phyloP scores from a whole-genome alignment of 1,284 basidiomycete genomes.

The Ganoderma multipileum region DNA sequence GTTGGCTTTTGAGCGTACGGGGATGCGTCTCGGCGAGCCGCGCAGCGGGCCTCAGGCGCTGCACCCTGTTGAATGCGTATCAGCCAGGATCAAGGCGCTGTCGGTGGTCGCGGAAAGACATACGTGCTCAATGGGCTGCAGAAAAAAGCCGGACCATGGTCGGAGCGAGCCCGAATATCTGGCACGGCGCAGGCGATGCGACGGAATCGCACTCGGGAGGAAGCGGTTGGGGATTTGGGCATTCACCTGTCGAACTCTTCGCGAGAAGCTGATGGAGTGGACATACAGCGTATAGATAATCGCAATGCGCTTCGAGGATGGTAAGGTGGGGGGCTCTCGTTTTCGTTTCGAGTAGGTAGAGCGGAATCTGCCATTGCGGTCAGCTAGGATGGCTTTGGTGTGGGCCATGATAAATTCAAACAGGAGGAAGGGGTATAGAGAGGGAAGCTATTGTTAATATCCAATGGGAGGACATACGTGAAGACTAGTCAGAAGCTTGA shows the following conservation, averaged over 20 bases:
- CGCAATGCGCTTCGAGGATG: not conserved
- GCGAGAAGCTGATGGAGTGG: not conserved
- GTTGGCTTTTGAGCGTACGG: not conserved
- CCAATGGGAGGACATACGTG: not conserved
- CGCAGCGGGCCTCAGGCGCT: not conserved
- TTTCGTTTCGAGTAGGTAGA: not conserved
- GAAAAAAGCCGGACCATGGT: not conserved
- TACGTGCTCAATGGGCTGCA: not conserved
- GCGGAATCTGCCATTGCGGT: not conserved
- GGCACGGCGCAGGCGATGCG: conserved; percentile 1
- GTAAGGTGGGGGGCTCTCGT: not conserved
- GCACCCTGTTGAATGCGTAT: not conserved
- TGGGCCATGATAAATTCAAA: not conserved
- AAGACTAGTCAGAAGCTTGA: not conserved
- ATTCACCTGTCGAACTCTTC: not conserved
- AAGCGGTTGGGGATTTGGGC: not conserved
- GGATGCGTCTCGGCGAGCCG: not conserved
- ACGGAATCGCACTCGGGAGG: conserved; percentile 5
- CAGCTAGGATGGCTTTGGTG: not conserved
- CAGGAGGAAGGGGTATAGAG: not conserved
- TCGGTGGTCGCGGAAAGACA: not conserved
- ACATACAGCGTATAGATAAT: not conserved
- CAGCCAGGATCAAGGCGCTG: not conserved
- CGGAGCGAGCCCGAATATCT: not conserved
- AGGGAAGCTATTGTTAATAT: not conserved